Evolutionary conservation across 1,284 basidiomycete species (phyloP).

Genomic region (Singerocomus rubriflavus): DNA sequence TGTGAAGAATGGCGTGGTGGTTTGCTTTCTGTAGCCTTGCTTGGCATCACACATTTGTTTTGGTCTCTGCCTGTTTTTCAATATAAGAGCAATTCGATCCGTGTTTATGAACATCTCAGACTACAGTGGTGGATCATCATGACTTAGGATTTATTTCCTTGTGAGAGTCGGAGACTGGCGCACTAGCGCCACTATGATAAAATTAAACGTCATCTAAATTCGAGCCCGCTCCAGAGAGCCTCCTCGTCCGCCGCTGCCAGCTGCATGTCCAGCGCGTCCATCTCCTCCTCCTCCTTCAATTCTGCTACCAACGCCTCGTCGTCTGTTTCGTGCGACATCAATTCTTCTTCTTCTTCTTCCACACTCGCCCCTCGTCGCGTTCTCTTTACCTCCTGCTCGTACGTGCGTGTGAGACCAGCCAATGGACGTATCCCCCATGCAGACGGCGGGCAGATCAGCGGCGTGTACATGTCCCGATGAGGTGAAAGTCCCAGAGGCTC

Average conservation of each 20-base stretch:
- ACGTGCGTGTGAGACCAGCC: conserved; percentile 15
- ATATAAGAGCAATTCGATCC: no score
- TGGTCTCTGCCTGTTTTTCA: no score
- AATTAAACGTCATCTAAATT: no score
- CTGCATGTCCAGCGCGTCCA: conserved; percentile 42
- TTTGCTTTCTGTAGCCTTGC: no score
- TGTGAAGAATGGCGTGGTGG: no score
- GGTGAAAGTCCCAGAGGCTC: conserved; percentile 13
- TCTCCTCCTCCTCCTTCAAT: conserved; percentile 44
- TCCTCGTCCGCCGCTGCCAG: conserved; percentile 26
- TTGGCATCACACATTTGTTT: no score
- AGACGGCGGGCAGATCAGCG: conserved; percentile 30
- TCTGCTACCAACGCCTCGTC: conserved; percentile 42
- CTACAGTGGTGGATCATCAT: no score
- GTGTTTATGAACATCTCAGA: no score
- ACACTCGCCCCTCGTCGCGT: conserved; percentile 18
- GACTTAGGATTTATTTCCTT: no score
- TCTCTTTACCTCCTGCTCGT: conserved; percentile 20
- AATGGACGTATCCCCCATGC: conserved; percentile 14
- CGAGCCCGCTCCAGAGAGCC: conserved; percentile 27
- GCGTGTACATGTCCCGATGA: conserved; percentile 27
- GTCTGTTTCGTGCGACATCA: conserved; percentile 42
- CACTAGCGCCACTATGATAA: no score
- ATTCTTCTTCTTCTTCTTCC: conserved; percentile 17
- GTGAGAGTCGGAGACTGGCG: no score